These are phyloP conservation scores for Calonectria hawksworthii DNA, from an alignment of 2,329 filamentous ascomycete species.

Conservation along the genomic window DNA sequence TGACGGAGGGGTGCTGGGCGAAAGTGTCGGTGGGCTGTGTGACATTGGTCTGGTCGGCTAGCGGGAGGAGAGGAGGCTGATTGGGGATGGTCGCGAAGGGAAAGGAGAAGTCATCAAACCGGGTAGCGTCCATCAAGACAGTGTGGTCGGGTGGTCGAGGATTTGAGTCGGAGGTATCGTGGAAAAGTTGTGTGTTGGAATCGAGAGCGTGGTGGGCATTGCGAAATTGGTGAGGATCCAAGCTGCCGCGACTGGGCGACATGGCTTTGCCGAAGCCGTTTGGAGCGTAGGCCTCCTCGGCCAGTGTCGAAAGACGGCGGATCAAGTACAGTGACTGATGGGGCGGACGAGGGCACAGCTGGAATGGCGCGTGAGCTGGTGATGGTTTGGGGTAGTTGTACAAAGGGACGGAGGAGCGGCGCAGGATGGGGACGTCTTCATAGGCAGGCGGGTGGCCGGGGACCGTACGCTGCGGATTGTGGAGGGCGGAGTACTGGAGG, in stretches of 20 bases:
- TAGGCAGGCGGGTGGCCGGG: slow-evolving; percentile 29
- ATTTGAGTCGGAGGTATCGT: slow-evolving; percentile 39
- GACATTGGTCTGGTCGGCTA: slow-evolving; percentile 51
- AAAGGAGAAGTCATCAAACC: slow-evolving; percentile 69
- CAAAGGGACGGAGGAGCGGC: slow-evolving; percentile 16
- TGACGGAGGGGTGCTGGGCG: slow-evolving; percentile 44
- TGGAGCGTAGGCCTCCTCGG: slow-evolving; percentile 35
- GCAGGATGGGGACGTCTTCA: slow-evolving; percentile 30
- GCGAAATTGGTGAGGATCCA: slow-evolving; percentile 46
- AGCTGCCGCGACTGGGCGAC: slow-evolving; percentile 47
- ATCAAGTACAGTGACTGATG: slow-evolving; percentile 14
- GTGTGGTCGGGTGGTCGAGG: slow-evolving; percentile 38
- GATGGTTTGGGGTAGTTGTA: slow-evolving; percentile 12
- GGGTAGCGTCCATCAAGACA: slow-evolving; percentile 59
- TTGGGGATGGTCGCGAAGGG: slow-evolving; percentile 60
- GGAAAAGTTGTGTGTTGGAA: slow-evolving; percentile 43
- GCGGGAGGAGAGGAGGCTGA: slow-evolving; percentile 56
- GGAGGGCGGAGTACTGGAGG: slow-evolving; percentile 36
- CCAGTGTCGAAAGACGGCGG: slow-evolving; percentile 23
- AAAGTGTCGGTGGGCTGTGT: slow-evolving; percentile 51
- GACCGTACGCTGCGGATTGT: slow-evolving; percentile 33
- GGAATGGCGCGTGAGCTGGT: slow-evolving; percentile 8
- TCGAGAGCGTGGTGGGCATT: slow-evolving; percentile 49
- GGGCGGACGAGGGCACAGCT: slow-evolving; percentile 12
- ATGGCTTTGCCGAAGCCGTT: slow-evolving; percentile 44